Conservation (phyloP, 257 asterid genomes). For the Petunia secreta region DNA sequence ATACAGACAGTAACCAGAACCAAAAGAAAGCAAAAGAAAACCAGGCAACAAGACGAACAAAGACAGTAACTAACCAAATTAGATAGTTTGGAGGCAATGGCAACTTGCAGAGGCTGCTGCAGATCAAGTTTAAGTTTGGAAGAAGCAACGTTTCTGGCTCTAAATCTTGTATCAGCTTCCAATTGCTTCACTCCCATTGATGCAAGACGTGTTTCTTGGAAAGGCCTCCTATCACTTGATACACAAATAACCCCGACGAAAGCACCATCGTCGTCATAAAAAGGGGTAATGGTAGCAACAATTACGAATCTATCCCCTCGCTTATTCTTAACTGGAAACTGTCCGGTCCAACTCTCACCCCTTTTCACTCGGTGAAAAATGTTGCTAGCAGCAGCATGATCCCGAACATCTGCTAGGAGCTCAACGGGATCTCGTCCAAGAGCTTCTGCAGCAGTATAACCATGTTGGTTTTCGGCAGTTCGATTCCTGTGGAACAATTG, state of each 20-base stretch:
- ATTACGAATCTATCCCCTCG: slow-evolving; percentile 60
- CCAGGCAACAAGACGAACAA: background rate
- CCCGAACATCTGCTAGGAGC: slow-evolving; percentile 53
- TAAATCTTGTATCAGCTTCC: slow-evolving; percentile 48
- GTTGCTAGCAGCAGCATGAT: slow-evolving; percentile 48
- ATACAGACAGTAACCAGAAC: background rate
- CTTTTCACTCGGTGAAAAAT: slow-evolving; percentile 51
- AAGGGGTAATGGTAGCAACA: slow-evolving; percentile 68
- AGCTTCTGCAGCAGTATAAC: slow-evolving; percentile 75
- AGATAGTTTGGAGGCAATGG: slow-evolving; percentile 83
- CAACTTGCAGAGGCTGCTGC: slow-evolving; percentile 82
- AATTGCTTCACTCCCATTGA: slow-evolving; percentile 36
- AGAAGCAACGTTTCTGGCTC: slow-evolving; percentile 56
- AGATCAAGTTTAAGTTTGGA: slow-evolving; percentile 69
- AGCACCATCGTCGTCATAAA: slow-evolving; percentile 76
- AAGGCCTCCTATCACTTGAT: slow-evolving; percentile 64
- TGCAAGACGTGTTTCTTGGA: slow-evolving; percentile 46
- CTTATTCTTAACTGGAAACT: slow-evolving; percentile 71
- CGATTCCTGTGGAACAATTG: slow-evolving; percentile 62
- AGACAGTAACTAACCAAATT: slow-evolving; percentile 61
- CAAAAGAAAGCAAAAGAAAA: background rate
- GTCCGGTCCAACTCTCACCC: slow-evolving; percentile 89
- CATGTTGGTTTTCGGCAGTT: slow-evolving; percentile 74
- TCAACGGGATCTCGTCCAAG: slow-evolving; percentile 61
- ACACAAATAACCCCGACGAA: slow-evolving; percentile 71